Percentiles rank a stretch among this genome's conserved stretches.
Conservation (phyloP, 2,329 filamentous ascomycete species). For the Clarireedia hainanense region DNA sequence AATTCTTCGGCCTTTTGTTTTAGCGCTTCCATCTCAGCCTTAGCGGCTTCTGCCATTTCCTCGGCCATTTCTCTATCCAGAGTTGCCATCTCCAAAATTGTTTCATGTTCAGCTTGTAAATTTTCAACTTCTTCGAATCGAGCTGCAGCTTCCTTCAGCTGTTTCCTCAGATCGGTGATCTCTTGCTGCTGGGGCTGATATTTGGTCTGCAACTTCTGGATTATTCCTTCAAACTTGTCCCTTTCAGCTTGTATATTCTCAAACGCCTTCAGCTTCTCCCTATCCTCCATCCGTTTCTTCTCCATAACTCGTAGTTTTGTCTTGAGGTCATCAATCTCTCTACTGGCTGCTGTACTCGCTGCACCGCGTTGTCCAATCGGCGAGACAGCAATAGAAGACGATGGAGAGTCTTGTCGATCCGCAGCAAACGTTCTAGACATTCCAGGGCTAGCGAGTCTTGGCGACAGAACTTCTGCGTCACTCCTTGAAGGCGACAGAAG, state of each 20-base stretch:
- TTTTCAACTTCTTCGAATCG: slow-evolving; percentile 63
- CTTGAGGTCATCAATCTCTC: slow-evolving; percentile 81
- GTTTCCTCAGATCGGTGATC: slow-evolving; percentile 64
- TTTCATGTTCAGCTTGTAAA: slow-evolving; percentile 76
- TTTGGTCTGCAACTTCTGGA: slow-evolving; percentile 85
- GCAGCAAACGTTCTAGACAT: slow-evolving; percentile 21
- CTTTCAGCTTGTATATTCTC: slow-evolving; percentile 69
- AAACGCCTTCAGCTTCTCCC: slow-evolving; percentile 73
- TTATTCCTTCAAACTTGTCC: slow-evolving; percentile 74
- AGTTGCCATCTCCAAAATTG: slow-evolving; percentile 75
- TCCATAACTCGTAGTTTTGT: slow-evolving; percentile 82
- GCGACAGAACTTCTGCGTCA: slow-evolving; percentile 32
- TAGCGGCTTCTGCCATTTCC: slow-evolving; percentile 76
- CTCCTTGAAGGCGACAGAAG: slow-evolving; percentile 41
- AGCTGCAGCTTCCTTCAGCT: slow-evolving; percentile 67
- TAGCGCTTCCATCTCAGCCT: slow-evolving; percentile 70
- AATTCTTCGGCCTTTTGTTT: slow-evolving; percentile 75
- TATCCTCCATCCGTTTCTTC: slow-evolving; percentile 76
- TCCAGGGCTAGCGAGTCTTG: slow-evolving; percentile 25
- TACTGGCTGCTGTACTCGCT: slow-evolving; percentile 23
- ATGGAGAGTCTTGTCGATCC: slow-evolving; percentile 19
- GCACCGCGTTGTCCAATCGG: slow-evolving; percentile 19
- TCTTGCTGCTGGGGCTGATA: slow-evolving; percentile 81
- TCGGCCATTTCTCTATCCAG: slow-evolving; percentile 95
- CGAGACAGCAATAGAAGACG: slow-evolving; percentile 20